These are phyloP conservation scores for Monilinia fructigena DNA, from an alignment of 2,329 filamentous ascomycete species.

Conservation along the genomic window DNA sequence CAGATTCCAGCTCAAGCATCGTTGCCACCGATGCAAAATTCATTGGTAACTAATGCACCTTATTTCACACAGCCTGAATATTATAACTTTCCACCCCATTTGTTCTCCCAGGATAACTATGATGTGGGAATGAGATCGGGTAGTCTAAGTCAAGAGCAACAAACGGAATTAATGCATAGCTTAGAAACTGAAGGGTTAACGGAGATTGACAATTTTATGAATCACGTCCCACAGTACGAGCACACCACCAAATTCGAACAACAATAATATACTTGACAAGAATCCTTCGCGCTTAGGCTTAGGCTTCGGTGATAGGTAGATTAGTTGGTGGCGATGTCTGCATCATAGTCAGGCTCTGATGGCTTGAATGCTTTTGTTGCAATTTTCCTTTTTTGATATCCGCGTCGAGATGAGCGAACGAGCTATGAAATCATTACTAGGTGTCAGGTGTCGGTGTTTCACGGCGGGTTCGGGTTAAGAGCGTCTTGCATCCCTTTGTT, in stretches of 20 bases:
- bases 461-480: background rate
- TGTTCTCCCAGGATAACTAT: slow-evolving; percentile 45
- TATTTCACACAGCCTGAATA: slow-evolving; percentile 38
- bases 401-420: slow-evolving; percentile 9
- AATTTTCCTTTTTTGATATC: slow-evolving; percentile 9
- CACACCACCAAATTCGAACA: slow-evolving; percentile 33
- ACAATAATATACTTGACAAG: slow-evolving; percentile 23
- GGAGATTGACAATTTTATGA: slow-evolving; percentile 61
- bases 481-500: background rate
- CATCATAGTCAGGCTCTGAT: background rate
- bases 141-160: slow-evolving; percentile 75
- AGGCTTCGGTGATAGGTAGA: background rate
- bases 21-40: slow-evolving; percentile 25
- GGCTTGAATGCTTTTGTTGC: slow-evolving; percentile 5
- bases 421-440: slow-evolving; percentile 12
- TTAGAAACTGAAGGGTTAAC: slow-evolving; percentile 67
- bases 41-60: slow-evolving; percentile 31
- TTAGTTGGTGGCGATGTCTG: slow-evolving; percentile 5
- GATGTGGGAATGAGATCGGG: slow-evolving; percentile 55
- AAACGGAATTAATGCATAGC: slow-evolving; percentile 77
- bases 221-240: slow-evolving; percentile 36
- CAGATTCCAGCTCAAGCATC: slow-evolving; percentile 25
- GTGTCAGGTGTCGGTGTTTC: slow-evolving; percentile 8
- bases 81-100: slow-evolving; percentile 35
- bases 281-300: slow-evolving; percentile 23